phyloP scores from a whole-genome alignment of 73 alveolate genomes.

The Paramecium pentaurelia region DNA sequence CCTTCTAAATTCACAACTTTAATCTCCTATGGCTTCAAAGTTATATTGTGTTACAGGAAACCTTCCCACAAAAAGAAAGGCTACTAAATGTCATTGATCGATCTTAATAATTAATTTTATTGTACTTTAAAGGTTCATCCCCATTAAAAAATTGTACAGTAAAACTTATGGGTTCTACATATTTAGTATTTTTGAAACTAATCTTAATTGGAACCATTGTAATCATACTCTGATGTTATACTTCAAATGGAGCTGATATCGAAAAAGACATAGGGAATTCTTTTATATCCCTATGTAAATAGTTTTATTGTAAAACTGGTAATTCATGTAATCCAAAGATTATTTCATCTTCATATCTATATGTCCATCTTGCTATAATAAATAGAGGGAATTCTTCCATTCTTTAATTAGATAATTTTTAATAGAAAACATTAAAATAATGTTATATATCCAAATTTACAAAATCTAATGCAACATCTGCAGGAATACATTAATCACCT shows the following conservation, averaged over 20 bases:
- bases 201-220: background rate
- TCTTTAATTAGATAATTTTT: background rate
- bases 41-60: background rate
- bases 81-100: background rate
- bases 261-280: slow-evolving; percentile 14
- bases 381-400: slow-evolving; percentile 37
- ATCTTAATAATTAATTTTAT: background rate
- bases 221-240: background rate
- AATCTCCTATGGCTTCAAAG: background rate
- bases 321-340: slow-evolving; percentile 20
- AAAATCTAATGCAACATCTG: background rate
- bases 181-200: slow-evolving; percentile 3
- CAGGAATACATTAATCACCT: background rate
- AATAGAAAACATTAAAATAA: background rate
- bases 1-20: background rate
- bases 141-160: background rate
- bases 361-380: slow-evolving; percentile 47
- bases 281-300: background rate
- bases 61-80: slow-evolving; percentile 43
- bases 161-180: background rate
- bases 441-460: slow-evolving; percentile 20
- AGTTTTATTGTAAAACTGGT: background rate
- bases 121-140: slow-evolving; percentile 42
- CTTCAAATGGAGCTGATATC: background rate
- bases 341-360: background rate